Conservation (phyloP, 805 yeast genomes). For the Sungouiella blattae region DNA sequence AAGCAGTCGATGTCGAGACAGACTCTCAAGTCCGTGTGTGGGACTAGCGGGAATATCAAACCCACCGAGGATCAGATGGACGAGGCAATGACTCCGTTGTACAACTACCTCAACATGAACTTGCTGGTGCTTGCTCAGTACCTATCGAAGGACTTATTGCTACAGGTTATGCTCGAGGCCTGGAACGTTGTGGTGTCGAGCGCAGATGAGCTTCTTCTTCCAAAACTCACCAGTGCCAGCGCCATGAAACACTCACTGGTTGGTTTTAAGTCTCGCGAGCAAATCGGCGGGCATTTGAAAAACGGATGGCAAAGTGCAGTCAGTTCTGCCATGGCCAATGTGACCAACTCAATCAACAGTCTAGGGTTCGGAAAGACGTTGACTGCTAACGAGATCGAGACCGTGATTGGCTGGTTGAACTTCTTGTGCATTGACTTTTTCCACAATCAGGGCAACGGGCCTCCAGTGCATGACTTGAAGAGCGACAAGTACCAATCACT, state of each 20-base stretch:
- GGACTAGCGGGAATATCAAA: constrained; percentile 39
- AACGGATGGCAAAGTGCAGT: constrained; percentile 44
- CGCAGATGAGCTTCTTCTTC: constrained; percentile 71
- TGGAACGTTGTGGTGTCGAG: constrained; percentile 73
- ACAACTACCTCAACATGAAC: constrained; percentile 69
- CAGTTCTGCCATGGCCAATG: constrained; percentile 48
- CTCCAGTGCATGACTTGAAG: constrained; percentile 60
- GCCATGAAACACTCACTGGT: constrained; percentile 23
- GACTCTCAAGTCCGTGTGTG: constrained; percentile 56
- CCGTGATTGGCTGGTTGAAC: constrained; percentile 67
- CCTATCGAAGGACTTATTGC: constrained; percentile 51
- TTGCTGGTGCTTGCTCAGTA: constrained; percentile 59
- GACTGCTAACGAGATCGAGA: constrained; percentile 58
- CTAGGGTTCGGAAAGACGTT: constrained; percentile 55
- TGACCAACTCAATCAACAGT: constrained; percentile 38
- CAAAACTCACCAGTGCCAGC: constrained; percentile 55
- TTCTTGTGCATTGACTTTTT: constrained; percentile 69
- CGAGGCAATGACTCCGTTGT: constrained; percentile 68
- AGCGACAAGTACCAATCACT: constrained; percentile 62
- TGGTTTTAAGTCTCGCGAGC: constrained; percentile 16
- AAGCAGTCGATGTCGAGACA: constrained; percentile 53
- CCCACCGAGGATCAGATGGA: constrained; percentile 50
- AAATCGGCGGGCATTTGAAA: constrained; percentile 5
- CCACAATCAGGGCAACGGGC: constrained; percentile 79
- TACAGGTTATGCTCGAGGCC: constrained; percentile 68